Evolutionary conservation across 352 stramenopile species (phyloP).

Genomic region (Plasmopara halstedii): DNA sequence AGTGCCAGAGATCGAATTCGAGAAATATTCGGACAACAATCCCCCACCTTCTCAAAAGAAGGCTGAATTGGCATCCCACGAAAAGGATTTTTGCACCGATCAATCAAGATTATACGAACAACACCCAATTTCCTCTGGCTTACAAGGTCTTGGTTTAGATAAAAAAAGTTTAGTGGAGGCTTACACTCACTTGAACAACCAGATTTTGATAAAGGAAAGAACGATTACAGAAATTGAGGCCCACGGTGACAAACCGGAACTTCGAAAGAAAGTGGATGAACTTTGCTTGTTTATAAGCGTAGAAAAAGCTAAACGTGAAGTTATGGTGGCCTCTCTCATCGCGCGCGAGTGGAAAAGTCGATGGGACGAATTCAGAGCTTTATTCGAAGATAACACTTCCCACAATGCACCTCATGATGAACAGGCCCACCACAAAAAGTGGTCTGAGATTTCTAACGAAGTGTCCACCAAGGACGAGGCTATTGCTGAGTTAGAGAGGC

Average conservation of each 20-base stretch:
- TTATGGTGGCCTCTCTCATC: slow-evolving; percentile 34
- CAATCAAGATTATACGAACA: background rate
- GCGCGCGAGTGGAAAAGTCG: slow-evolving; percentile 14
- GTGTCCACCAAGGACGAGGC: slow-evolving; percentile 10
- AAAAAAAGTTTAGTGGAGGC: slow-evolving; percentile 14
- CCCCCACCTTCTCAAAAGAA: background rate
- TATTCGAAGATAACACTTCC: slow-evolving; percentile 5
- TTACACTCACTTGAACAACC: slow-evolving; percentile 32
- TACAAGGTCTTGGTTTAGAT: slow-evolving; percentile 5
- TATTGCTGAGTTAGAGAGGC: slow-evolving; percentile 13
- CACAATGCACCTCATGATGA: slow-evolving; percentile 6
- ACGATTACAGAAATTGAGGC: slow-evolving; percentile 23
- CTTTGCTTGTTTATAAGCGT: slow-evolving; percentile 24
- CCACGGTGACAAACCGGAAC: slow-evolving; percentile 23
- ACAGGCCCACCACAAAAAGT: slow-evolving; percentile 17
- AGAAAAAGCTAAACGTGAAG: slow-evolving; percentile 33
- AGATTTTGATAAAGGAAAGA: slow-evolving; percentile 36
- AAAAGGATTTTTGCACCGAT: background rate
- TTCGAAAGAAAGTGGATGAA: slow-evolving; percentile 33
- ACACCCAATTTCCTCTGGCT: slow-evolving; percentile 1
- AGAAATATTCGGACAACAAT: background rate
- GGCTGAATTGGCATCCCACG: background rate
- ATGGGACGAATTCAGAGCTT: slow-evolving; percentile 5
- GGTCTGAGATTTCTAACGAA: slow-evolving; percentile 9
- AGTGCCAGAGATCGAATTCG: background rate